A percentile compares a stretch with the other conserved stretches of the same genome.
Conservation (phyloP, 2,329 filamentous ascomycete genomes). For the Drechslerella dactyloides region DNA sequence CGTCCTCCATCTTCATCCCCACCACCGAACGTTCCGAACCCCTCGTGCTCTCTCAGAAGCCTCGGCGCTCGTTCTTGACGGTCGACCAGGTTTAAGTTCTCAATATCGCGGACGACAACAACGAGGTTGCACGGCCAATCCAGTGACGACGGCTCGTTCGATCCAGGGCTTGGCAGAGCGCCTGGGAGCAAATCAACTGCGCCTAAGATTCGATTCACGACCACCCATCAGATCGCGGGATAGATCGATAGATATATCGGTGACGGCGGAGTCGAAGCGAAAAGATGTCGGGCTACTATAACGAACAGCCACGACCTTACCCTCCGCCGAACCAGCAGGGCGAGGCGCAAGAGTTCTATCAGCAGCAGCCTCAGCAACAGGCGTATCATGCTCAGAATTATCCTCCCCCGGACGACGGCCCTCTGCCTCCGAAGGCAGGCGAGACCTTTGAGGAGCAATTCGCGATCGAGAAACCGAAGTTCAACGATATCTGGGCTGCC, state of each 20-base stretch:
- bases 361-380: constrained; percentile 50
- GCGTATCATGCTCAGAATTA: constrained; percentile 6
- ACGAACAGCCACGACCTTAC: constrained; percentile 47
- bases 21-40: background rate
- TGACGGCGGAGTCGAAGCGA: constrained; percentile 47
- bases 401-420: constrained; percentile 56
- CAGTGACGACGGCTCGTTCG: background rate
- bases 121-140: background rate
- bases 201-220: background rate
- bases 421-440: constrained; percentile 38
- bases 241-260: background rate
- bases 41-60: background rate
- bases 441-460: constrained; percentile 78
- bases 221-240: too few relatives aligned
- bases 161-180: background rate
- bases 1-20: background rate
- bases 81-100: constrained; percentile 43
- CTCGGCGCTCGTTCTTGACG: constrained; percentile 4
- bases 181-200: background rate
- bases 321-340: constrained; percentile 36
- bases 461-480: constrained; percentile 81
- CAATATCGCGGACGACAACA: background rate
- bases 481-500: constrained; percentile 88
- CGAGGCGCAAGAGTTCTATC: constrained; percentile 57
- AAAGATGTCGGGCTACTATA: constrained; percentile 59